Conservation (phyloP, 2,329 filamentous ascomycete genomes). For the Fonsecaea multimorphosa region DNA sequence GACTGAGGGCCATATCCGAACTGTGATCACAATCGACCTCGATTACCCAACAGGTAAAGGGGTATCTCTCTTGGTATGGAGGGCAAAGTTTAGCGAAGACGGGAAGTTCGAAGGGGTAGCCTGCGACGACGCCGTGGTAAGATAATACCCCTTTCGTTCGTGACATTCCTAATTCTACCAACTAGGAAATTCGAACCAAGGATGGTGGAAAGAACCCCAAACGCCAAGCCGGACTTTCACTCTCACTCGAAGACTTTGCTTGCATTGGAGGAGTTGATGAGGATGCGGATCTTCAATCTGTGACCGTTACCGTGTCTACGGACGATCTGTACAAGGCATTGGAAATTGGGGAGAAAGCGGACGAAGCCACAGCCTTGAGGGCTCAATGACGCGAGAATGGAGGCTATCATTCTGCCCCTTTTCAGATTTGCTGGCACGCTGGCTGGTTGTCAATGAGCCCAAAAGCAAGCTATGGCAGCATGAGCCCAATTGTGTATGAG, state of each 20-base stretch:
- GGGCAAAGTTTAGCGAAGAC: constrained; percentile 11
- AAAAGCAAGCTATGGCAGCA: too few species aligned
- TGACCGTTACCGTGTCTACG: neutral
- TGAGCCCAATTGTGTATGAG: too few species aligned
- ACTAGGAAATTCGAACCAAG: neutral
- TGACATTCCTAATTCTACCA: neutral
- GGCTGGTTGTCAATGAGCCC: too few species aligned
- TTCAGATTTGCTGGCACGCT: too few species aligned
- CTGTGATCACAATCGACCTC: constrained; percentile 16
- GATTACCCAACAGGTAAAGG: neutral
- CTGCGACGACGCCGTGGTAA: constrained; percentile 13
- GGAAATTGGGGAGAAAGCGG: too few species aligned
- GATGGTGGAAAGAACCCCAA: neutral
- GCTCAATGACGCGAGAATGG: too few species aligned
- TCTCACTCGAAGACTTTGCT: neutral
- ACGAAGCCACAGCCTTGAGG: too few species aligned
- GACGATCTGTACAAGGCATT: neutral
- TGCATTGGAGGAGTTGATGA: neutral
- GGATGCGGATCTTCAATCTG: neutral
- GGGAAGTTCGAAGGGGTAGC: constrained; percentile 4
- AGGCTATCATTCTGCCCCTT: too few species aligned
- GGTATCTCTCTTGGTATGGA: constrained; percentile 14
- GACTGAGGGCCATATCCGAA: constrained; percentile 5
- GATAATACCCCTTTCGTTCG: neutral
- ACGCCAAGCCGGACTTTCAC: neutral